Evolutionary conservation across 2,329 filamentous ascomycete species (phyloP).

Genomic region (Parasarocladium wereldwijsianum): DNA sequence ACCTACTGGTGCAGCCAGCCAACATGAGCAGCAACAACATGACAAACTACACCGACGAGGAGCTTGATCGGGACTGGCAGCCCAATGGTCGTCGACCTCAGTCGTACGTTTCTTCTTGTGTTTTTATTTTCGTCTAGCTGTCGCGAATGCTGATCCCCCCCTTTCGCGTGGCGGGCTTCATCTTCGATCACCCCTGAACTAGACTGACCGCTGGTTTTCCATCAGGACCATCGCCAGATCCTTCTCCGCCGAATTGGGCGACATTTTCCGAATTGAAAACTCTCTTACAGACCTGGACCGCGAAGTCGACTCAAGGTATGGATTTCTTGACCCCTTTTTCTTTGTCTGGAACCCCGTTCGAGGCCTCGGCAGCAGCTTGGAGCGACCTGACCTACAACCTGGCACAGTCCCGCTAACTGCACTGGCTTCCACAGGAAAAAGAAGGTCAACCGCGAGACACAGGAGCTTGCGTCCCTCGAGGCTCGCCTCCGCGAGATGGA

Average conservation of each 20-base stretch:
- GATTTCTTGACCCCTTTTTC: conserved; percentile 8
- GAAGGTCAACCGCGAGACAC: conserved; percentile 55
- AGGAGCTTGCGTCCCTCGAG: conserved; percentile 78
- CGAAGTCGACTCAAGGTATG: conserved; percentile 71
- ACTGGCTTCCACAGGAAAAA: conserved; percentile 49
- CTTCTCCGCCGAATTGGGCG: conserved; percentile 75
- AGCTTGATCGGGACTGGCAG: conserved; percentile 67
- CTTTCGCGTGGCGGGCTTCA: too few relatives aligned
- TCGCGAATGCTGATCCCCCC: conserved; percentile 37
- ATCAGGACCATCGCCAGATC: conserved; percentile 70
- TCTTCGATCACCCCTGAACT: conserved; percentile 19
- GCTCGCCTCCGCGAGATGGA: conserved; percentile 74
- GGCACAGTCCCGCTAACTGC: not conserved
- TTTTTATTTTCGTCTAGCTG: too few relatives aligned
- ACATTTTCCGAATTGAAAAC: conserved; percentile 78
- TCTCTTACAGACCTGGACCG: conserved; percentile 59
- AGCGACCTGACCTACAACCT: not conserved
- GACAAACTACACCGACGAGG: conserved; percentile 41
- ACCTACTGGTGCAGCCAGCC: not conserved
- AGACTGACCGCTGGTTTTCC: conserved; percentile 4
- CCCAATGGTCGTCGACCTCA: conserved; percentile 64
- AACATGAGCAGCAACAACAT: conserved; percentile 4
- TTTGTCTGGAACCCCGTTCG: conserved; percentile 1
- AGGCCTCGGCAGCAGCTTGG: too few relatives aligned
- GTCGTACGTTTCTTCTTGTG: conserved; percentile 56